A percentile compares a stretch with the other conserved stretches of the same genome.
Conservation (phyloP, 176 grass and related monocot genomes). For the Carex myosuroides region DNA sequence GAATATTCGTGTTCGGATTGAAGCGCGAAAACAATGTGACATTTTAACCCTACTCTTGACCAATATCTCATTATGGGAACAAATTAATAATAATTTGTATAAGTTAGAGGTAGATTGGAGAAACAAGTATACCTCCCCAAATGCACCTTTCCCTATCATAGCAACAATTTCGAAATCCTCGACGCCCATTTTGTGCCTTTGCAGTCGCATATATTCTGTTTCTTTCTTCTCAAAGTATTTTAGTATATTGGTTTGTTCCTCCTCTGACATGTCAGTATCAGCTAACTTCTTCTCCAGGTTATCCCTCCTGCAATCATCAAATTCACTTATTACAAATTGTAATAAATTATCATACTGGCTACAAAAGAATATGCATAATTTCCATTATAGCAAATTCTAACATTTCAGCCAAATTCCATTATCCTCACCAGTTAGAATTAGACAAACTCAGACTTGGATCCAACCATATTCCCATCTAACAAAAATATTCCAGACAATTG, state of each 20-base stretch:
- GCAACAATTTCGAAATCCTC: conserved; percentile 92
- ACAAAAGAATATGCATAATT: background rate
- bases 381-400: background rate
- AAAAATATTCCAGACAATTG: background rate
- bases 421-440: background rate
- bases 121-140: conserved; percentile 74
- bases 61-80: conserved; percentile 11
- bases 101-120: background rate
- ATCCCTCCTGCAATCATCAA: conserved; percentile 48
- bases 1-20: no score
- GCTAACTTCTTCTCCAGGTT: conserved; percentile 83
- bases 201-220: conserved; percentile 92
- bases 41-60: background rate
- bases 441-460: background rate
- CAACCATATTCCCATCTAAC: background rate
- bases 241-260: conserved; percentile 76
- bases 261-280: conserved; percentile 78
- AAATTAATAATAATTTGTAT: background rate
- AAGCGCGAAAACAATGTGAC: no score
- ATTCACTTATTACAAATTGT: background rate
- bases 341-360: background rate
- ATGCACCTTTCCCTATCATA: conserved; percentile 97
- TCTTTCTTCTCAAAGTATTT: conserved; percentile 98
- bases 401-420: background rate
- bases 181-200: conserved; percentile 96